Evolutionary conservation across 106 monocot species (phyloP).

Genomic region (Allium fistulosum): DNA sequence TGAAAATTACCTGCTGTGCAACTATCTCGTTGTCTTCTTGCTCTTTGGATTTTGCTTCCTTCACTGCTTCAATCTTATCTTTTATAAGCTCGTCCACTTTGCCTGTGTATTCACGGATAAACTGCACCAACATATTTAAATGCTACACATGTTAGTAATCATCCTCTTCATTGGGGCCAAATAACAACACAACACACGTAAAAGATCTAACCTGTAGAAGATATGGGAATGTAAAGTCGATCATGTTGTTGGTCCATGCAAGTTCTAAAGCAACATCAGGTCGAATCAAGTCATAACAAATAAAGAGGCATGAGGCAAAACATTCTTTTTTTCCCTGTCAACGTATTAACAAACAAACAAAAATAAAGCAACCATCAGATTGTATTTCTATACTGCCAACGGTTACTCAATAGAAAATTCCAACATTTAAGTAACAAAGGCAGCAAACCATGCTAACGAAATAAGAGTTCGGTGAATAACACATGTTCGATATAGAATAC

Average conservation of each 20-base stretch:
- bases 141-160: background rate
- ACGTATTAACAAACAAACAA: background rate
- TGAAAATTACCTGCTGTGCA: constrained; percentile 75
- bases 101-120: constrained; percentile 88
- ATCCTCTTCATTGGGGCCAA: background rate
- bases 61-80: constrained; percentile 75
- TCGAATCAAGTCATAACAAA: constrained; percentile 95
- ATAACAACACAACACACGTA: background rate
- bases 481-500: constrained; percentile 11
- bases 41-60: constrained; percentile 76
- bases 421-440: background rate
- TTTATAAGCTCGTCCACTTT: constrained; percentile 95
- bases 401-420: background rate
- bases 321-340: constrained; percentile 99
- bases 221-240: constrained; percentile 94
- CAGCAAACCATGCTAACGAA: background rate
- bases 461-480: background rate
- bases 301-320: constrained; percentile 93
- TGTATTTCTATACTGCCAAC: background rate
- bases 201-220: constrained; percentile 60
- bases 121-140: constrained; percentile 25
- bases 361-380: background rate
- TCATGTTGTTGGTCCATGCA: constrained; percentile 97
- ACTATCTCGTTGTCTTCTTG: constrained; percentile 96
- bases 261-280: constrained; percentile 93